Conservation (phyloP, 306 rosid genomes). For the Ceratonia siliqua region DNA sequence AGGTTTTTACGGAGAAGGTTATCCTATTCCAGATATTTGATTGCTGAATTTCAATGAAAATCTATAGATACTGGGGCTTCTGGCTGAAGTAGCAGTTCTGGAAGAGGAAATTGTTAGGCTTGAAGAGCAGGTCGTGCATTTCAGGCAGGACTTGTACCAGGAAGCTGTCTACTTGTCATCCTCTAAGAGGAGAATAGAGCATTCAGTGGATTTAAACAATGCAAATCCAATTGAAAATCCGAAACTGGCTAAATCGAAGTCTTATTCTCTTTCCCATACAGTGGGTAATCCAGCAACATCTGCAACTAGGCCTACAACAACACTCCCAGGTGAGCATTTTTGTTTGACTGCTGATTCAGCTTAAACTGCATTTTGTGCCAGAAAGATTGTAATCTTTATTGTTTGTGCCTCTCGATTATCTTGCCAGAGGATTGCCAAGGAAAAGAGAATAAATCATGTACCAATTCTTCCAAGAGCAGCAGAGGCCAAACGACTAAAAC, state of each 20-base stretch:
- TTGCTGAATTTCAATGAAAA: slow-evolving; percentile 12
- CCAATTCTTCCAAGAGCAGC: slow-evolving; percentile 45
- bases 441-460: slow-evolving; percentile 62
- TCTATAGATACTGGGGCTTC: slow-evolving; percentile 70
- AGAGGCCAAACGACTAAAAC: slow-evolving; percentile 38
- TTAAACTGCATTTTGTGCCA: not conserved
- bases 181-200: slow-evolving; percentile 60
- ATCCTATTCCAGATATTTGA: not conserved
- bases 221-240: slow-evolving; percentile 42
- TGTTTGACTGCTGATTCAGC: slow-evolving; percentile 1
- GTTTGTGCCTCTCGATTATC: slow-evolving; percentile 25
- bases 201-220: slow-evolving; percentile 39
- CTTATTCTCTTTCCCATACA: slow-evolving; percentile 44
- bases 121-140: slow-evolving; percentile 77
- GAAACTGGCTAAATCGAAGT: slow-evolving; percentile 46
- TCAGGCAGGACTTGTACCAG: slow-evolving; percentile 81
- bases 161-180: slow-evolving; percentile 85
- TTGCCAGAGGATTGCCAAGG: slow-evolving; percentile 63
- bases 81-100: slow-evolving; percentile 94
- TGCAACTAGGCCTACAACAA: slow-evolving; percentile 21
- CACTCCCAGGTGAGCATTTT: slow-evolving; percentile 49
- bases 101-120: slow-evolving; percentile 98
- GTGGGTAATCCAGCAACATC: slow-evolving; percentile 30
- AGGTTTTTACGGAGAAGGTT: not conserved
- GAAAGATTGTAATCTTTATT: slow-evolving; percentile 22